Conservation (phyloP, 2,329 filamentous ascomycete species). For the Mycosphaerella sp. region DNA sequence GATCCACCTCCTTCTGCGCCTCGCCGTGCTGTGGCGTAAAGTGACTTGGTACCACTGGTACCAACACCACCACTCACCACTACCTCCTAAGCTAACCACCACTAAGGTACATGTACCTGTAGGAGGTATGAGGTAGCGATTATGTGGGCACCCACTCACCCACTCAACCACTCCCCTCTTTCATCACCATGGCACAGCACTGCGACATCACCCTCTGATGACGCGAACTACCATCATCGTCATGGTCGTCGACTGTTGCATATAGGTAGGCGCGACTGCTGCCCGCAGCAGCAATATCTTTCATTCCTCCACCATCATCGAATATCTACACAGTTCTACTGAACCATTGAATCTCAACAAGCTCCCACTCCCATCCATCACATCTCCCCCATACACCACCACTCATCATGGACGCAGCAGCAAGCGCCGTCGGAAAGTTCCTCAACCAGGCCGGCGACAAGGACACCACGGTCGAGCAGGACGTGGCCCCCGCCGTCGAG, state of each 20-base stretch:
- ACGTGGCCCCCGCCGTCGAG: slow-evolving; percentile 22
- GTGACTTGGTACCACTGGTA: too few relatives aligned
- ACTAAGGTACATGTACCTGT: too few relatives aligned
- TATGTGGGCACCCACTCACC: not conserved
- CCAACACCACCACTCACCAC: too few relatives aligned
- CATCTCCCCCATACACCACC: not conserved
- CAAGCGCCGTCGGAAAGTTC: slow-evolving; percentile 10
- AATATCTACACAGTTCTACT: too few relatives aligned
- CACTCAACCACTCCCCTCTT: too few relatives aligned
- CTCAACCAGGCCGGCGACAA: slow-evolving; percentile 8
- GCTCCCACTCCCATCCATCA: not conserved
- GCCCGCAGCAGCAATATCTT: not conserved
- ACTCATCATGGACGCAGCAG: slow-evolving; percentile 13
- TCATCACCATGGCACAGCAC: too few relatives aligned
- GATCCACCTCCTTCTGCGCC: too few relatives aligned
- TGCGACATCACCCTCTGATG: not conserved
- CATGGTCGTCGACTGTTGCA: not conserved
- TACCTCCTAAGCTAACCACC: too few relatives aligned
- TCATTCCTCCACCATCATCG: not conserved
- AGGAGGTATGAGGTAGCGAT: too few relatives aligned
- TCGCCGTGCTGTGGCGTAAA: too few relatives aligned
- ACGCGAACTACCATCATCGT: not conserved
- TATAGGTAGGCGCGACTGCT: not conserved
- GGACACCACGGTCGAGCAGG: slow-evolving; percentile 19
- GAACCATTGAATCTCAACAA: not conserved